Base-by-base conservation (phyloP, 176 grass and related monocot species). In the Bromus sterilis region DNA sequence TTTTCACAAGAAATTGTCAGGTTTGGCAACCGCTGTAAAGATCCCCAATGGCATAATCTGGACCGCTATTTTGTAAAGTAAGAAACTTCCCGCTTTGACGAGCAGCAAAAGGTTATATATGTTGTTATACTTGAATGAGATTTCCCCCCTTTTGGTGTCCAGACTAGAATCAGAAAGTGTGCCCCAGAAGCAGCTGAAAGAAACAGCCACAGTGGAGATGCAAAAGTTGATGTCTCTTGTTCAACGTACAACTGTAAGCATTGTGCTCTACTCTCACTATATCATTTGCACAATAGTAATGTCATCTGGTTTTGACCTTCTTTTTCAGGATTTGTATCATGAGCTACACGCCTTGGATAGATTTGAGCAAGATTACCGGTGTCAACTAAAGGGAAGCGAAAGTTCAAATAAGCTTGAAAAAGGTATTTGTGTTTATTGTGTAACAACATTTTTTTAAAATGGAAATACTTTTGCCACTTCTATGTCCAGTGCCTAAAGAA, bases 11-110 rank as follows among this genome's bases (percentile, higher is more conserved):
- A 97, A 78, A 87, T 97, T 82, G 41, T 92, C 75, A 93, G 92
- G 59, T 97, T 94, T 71, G 94, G 94, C 51, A 94, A 97, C 55
- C 94, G 85, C 51, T 97, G 94, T 77, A 97, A 92, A 88, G 83
- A 97, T 84, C 63, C 87, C 71, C 91, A 94, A 67, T 97, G 89
- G 94, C 94, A 94, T 82, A 94, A 92, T 37, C 76, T 97, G 64
- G 94, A 94, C 36, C 91, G 86, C 64, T 91, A 90, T 78, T 94
- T 97, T 92, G 31, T 87, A 37, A 94, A 91, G 94, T 97, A 94
- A 92, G 80, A 49, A 62, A 71, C 56, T 71, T 55, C 39, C 66
- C 77, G 39, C 64, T 82, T 71, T 59, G n/a, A 40, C 36, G 72
- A 30, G 51, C 34, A 65, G 11, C 16, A 39, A 46, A 3, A 39